Evolutionary conservation across 768 basidiomycete species (phyloP).

Genomic region (Hypsizygus marmoreus): DNA sequence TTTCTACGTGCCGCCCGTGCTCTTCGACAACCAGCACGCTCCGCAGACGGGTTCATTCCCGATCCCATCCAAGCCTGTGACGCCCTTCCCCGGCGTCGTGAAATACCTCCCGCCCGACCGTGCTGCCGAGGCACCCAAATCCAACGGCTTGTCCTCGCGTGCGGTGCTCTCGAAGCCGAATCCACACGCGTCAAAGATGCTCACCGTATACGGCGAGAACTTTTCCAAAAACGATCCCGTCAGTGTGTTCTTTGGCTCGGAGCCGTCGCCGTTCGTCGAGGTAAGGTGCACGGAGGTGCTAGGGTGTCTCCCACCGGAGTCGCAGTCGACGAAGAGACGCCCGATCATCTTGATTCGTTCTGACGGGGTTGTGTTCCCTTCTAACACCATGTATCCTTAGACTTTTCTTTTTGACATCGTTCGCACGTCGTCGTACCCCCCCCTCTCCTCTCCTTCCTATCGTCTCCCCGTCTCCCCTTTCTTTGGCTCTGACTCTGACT

Average conservation of each 20-base stretch:
- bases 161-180: constrained; percentile 76
- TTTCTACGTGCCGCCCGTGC: constrained; percentile 85
- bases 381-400: constrained; percentile 79
- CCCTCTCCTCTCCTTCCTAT: no score
- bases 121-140: constrained; percentile 79
- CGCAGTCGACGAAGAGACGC: constrained; percentile 64
- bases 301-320: constrained; percentile 79
- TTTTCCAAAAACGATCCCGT: constrained; percentile 83
- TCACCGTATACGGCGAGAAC: constrained; percentile 89
- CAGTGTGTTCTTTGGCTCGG: constrained; percentile 83
- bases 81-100: constrained; percentile 84
- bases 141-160: constrained; percentile 64
- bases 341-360: constrained; percentile 81
- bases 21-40: constrained; percentile 81
- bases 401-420: constrained; percentile 18
- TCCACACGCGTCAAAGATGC: constrained; percentile 75
- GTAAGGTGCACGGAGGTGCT: constrained; percentile 86
- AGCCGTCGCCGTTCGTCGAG: constrained; percentile 85
- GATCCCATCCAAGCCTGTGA: constrained; percentile 79
- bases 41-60: constrained; percentile 74
- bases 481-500: no score
- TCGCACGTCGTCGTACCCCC: constrained; percentile 5
- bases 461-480: no score
- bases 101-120: constrained; percentile 92
- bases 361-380: constrained; percentile 89